Conservation (phyloP, 139 green algal species). For the Chlamydomonas eustigma region DNA sequence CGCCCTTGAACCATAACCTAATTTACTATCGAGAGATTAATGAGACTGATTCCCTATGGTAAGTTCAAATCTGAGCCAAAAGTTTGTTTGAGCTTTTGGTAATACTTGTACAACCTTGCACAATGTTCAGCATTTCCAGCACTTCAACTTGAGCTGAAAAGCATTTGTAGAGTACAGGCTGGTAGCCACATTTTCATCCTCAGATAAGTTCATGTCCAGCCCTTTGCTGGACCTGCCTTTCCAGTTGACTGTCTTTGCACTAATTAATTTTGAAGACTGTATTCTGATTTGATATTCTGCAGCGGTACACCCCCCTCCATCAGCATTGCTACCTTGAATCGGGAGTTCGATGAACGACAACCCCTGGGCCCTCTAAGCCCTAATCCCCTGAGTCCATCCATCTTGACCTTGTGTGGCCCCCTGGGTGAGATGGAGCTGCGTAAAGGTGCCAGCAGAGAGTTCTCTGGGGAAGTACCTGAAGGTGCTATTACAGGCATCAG, state of each 20-base stretch:
- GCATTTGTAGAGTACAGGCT: too few species aligned
- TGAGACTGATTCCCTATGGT: slow-evolving; percentile 21
- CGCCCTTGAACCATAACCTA: not conserved
- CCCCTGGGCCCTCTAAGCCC: slow-evolving; percentile 27
- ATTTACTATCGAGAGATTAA: slow-evolving; percentile 15
- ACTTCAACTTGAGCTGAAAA: too few species aligned
- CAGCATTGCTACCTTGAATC: not conserved
- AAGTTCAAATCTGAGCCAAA: too few species aligned
- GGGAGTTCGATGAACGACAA: not conserved
- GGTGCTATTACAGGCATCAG: too few species aligned
- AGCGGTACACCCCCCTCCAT: slow-evolving; percentile 18
- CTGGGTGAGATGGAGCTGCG: not conserved
- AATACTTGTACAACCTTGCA: too few species aligned
- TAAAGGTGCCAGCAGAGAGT: not conserved
- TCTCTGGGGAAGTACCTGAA: not conserved
- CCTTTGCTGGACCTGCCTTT: too few species aligned
- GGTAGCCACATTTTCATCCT: too few species aligned
- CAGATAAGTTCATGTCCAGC: too few species aligned
- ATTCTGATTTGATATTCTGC: slow-evolving; percentile 7
- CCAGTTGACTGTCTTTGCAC: too few species aligned
- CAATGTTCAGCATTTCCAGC: too few species aligned
- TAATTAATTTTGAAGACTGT: not conserved
- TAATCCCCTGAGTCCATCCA: slow-evolving; percentile 25
- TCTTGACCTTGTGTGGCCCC: slow-evolving; percentile 27
- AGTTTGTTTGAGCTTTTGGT: too few species aligned